A percentile compares a stretch with the other conserved stretches of the same genome.
These are phyloP conservation scores for Scorias spongiosa DNA, from an alignment of 2,329 filamentous ascomycete species.

Conservation along the genomic window DNA sequence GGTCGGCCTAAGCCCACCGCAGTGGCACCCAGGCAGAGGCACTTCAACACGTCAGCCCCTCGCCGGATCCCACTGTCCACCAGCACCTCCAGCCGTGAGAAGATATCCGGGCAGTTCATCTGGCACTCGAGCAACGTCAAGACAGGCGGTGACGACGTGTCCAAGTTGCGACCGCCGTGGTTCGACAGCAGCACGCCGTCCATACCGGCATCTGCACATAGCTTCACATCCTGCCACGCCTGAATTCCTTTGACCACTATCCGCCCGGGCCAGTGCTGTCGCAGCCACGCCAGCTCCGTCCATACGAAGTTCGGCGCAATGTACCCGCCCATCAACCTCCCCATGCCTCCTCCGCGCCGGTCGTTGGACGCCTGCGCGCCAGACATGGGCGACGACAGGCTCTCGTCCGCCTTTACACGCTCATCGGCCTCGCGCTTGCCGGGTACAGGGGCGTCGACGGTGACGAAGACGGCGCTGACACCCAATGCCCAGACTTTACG, in stretches of 20 bases:
- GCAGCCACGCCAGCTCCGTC: slow-evolving; percentile 32
- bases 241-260: slow-evolving; percentile 31
- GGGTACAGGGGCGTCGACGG: slow-evolving; percentile 42
- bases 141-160: slow-evolving; percentile 38
- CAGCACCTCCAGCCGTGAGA: slow-evolving; percentile 45
- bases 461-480: slow-evolving; percentile 41
- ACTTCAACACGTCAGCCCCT: slow-evolving; percentile 54
- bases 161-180: slow-evolving; percentile 38
- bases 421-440: slow-evolving; percentile 40
- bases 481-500: slow-evolving; percentile 30
- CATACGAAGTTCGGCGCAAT: slow-evolving; percentile 41
- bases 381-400: slow-evolving; percentile 33
- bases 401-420: slow-evolving; percentile 32
- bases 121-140: slow-evolving; percentile 49
- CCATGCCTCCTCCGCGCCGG: slow-evolving; percentile 38
- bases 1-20: slow-evolving; percentile 48
- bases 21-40: slow-evolving; percentile 47
- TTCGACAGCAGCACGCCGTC: slow-evolving; percentile 35
- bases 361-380: slow-evolving; percentile 37
- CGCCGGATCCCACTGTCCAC: slow-evolving; percentile 51
- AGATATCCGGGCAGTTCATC: slow-evolving; percentile 43
- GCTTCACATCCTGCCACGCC: slow-evolving; percentile 25
- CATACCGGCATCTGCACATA: slow-evolving; percentile 27
- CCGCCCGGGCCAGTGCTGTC: slow-evolving; percentile 21
- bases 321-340: slow-evolving; percentile 40